Evolutionary conservation across 2,329 filamentous ascomycete genomes (phyloP).

Genomic region (Capronia americana): DNA sequence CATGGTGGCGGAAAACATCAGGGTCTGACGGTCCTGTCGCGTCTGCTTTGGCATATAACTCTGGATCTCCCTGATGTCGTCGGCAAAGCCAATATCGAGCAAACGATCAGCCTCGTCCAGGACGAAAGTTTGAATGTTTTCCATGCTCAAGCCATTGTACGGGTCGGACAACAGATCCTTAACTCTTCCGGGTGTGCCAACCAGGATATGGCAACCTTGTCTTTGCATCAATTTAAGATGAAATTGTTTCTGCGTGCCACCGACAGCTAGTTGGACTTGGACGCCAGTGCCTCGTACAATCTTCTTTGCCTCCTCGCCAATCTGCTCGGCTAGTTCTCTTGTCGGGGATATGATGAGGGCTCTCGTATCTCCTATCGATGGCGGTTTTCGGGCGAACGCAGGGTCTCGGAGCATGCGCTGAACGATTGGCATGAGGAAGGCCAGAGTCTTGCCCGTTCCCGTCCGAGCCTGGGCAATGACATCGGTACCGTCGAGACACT

Average conservation of each 20-base stretch:
- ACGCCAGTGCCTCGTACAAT: slow-evolving; percentile 71
- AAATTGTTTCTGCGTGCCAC: slow-evolving; percentile 77
- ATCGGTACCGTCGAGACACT: slow-evolving; percentile 79
- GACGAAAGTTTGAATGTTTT: slow-evolving; percentile 57
- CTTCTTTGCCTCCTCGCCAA: slow-evolving; percentile 56
- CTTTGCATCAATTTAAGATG: slow-evolving; percentile 72
- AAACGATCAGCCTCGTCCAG: slow-evolving; percentile 70
- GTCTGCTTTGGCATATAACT: slow-evolving; percentile 58
- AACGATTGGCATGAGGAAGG: slow-evolving; percentile 56
- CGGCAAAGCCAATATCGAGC: slow-evolving; percentile 66
- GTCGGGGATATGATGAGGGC: slow-evolving; percentile 52
- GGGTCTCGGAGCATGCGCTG: slow-evolving; percentile 51
- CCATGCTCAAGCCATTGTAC: slow-evolving; percentile 51
- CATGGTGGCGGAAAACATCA: slow-evolving; percentile 95
- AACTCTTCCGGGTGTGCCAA: slow-evolving; percentile 57
- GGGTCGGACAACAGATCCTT: slow-evolving; percentile 56
- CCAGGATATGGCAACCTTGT: slow-evolving; percentile 55
- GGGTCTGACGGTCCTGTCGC: slow-evolving; percentile 74
- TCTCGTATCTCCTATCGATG: slow-evolving; percentile 30
- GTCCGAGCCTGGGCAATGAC: slow-evolving; percentile 65
- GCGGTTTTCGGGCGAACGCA: slow-evolving; percentile 42
- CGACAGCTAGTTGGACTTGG: slow-evolving; percentile 79
- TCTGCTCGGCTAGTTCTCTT: slow-evolving; percentile 58
- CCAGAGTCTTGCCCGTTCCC: slow-evolving; percentile 59
- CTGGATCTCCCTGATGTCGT: slow-evolving; percentile 60